Conservation (phyloP, 2,329 filamentous ascomycete species). For the Cladosporium phlei region DNA sequence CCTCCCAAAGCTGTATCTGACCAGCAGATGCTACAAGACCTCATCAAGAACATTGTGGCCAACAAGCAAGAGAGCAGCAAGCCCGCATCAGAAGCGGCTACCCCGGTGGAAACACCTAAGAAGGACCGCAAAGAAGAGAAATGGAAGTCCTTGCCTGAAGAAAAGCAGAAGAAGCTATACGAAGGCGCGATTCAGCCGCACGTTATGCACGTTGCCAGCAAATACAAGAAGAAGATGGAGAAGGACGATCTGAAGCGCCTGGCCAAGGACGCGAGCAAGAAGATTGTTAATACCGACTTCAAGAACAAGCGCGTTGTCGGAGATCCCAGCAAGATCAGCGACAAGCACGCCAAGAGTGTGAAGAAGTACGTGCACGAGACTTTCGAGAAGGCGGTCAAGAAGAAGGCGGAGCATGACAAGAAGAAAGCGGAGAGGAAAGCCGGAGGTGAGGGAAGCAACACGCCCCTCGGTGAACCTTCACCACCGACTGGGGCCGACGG, state of each 20-base stretch:
- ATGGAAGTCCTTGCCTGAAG: constrained; percentile 64
- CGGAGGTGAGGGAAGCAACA: constrained; percentile 24
- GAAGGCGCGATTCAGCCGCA: constrained; percentile 85
- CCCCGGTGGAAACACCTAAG: constrained; percentile 57
- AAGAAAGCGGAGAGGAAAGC: constrained; percentile 52
- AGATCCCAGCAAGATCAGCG: constrained; percentile 70
- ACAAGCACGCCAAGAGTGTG: constrained; percentile 75
- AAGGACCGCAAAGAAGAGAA: constrained; percentile 59
- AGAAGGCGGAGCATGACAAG: constrained; percentile 66
- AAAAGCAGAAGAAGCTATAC: constrained; percentile 93
- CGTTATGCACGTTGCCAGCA: constrained; percentile 79
- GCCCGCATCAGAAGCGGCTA: constrained; percentile 55
- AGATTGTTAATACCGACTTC: constrained; percentile 85
- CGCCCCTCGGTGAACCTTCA: constrained; percentile 27
- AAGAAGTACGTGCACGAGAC: constrained; percentile 80
- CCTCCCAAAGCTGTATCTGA: constrained; percentile 64
- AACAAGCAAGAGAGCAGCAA: constrained; percentile 60
- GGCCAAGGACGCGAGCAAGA: constrained; percentile 67
- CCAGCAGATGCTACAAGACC: constrained; percentile 70
- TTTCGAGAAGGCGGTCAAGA: constrained; percentile 77
- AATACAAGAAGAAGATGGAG: constrained; percentile 79
- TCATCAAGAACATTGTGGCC: constrained; percentile 61
- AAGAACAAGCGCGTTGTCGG: constrained; percentile 77
- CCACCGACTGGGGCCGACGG: constrained; percentile 21
- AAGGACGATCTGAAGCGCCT: constrained; percentile 68